Percentiles rank a stretch among this genome's conserved stretches.
Conservation (phyloP, 805 yeast genomes). For the Starmera dryadoides region DNA sequence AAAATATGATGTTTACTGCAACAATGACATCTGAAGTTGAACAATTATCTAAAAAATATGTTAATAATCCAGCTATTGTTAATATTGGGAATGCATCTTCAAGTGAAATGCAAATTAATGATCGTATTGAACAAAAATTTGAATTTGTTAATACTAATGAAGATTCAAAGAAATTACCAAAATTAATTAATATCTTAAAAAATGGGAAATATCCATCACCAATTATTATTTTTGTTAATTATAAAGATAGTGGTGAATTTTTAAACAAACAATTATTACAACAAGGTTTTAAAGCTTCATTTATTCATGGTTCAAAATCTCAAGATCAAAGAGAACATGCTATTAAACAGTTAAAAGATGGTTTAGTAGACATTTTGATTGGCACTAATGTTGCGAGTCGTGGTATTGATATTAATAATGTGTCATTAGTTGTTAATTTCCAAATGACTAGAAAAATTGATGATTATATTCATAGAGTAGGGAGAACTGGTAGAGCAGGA, state of each 20-base stretch:
- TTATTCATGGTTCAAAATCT: conserved; percentile 80
- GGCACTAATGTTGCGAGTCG: conserved; percentile 97
- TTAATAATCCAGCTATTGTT: conserved; percentile 54
- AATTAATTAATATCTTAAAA: conserved; percentile 32
- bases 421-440: conserved; percentile 77
- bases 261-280: conserved; percentile 44
- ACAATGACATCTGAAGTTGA: conserved; percentile 79
- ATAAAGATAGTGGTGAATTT: conserved; percentile 63
- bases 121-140: conserved; percentile 64
- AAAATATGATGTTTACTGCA: conserved; percentile 91
- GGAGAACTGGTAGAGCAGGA: conserved; percentile 98
- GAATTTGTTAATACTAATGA: conserved; percentile 35
- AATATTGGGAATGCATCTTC: conserved; percentile 54
- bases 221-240: conserved; percentile 77
- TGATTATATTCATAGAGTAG: conserved; percentile 90
- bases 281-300: conserved; percentile 42
- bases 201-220: conserved; percentile 36
- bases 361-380: conserved; percentile 54
- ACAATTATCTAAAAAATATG: conserved; percentile 53
- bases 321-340: conserved; percentile 86
- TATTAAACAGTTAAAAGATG: conserved; percentile 47
- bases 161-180: conserved; percentile 38
- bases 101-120: conserved; percentile 24
- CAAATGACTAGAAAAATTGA: conserved; percentile 78
- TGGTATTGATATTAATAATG: conserved; percentile 89